phyloP scores from a whole-genome alignment of 441 rosid genomes.

The Breynia disticha region DNA sequence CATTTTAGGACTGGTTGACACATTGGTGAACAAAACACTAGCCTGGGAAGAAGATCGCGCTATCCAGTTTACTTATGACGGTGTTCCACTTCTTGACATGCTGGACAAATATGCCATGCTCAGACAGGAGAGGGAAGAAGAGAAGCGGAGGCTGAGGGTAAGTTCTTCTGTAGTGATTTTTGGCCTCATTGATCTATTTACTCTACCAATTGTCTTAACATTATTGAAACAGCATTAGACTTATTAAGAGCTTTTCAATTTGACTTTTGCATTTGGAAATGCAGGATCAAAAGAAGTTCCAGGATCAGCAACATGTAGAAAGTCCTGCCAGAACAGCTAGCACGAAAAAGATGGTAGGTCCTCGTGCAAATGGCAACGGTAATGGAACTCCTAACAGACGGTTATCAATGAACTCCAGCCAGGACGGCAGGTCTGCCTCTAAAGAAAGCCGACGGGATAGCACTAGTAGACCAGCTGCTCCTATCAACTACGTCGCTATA shows the following conservation, averaged over 20 bases:
- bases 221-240: not conserved
- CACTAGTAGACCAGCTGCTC: constrained; percentile 47
- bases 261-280: constrained; percentile 6
- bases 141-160: constrained; percentile 74
- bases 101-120: constrained; percentile 95
- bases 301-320: constrained; percentile 71
- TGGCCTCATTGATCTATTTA: not conserved
- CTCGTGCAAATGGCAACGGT: constrained; percentile 58
- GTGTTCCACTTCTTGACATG: constrained; percentile 92
- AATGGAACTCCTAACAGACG: constrained; percentile 82
- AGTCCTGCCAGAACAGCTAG: constrained; percentile 77
- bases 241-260: not conserved
- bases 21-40: constrained; percentile 69
- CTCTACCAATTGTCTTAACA: not conserved
- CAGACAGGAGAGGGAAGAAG: constrained; percentile 94
- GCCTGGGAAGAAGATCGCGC: constrained; percentile 86
- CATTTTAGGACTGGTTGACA: constrained; percentile 63
- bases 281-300: constrained; percentile 85
- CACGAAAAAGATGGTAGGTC: constrained; percentile 54
- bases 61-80: constrained; percentile 64
- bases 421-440: constrained; percentile 59
- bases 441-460: constrained; percentile 78
- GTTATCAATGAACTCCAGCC: constrained; percentile 62
- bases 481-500: constrained; percentile 61
- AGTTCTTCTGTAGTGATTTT: constrained; percentile 11